Evolutionary conservation across 2,329 filamentous ascomycete genomes (phyloP), one percentile per base, ranked within the genome.

Genomic region (Claviceps sp.): DNA sequence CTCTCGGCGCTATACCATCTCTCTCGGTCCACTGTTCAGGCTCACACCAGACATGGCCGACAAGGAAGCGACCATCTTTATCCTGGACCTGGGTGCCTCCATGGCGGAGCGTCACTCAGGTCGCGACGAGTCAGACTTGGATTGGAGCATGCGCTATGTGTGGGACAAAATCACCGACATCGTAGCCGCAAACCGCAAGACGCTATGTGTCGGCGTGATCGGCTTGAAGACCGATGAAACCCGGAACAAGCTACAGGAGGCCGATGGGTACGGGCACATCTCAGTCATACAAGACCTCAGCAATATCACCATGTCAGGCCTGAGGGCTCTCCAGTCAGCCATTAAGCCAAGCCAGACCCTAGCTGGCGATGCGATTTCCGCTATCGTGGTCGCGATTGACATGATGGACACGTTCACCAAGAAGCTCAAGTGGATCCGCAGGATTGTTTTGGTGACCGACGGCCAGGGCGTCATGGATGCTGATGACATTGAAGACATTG

Each of bases 51-150:
- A 51, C 11, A 97, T 97, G 91, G 85, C 89, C 11, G 83, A 86
- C 56, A 98, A 98, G 67, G 88, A 97, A 72, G 88, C 89, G 8
- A 93, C 85, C 0, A 80, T 97, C 44, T 98, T 93, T 67, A 85
- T 98, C 59, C 70, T 98, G 55, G 93, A 98, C 69, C 74, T 96
- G 24, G 90, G 89, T 53, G 74, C 72, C 62, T 86, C 90, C n/a
- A 96, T 95, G 86, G 84, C 76, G 53, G 74, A 85, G 63, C 77
- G 74, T 60, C 79, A 81, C 59, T 76, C 80, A 69, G 88, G 85
- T 26, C 82, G 93, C 58, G 65, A 72, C 20, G 79, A 91, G 65
- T 85, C 85, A 3, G 86, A 97, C 65, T 78, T 98, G 18, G 88
- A 96, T 55, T 98, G 85, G 81, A 80, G 82, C 47, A 83, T 97